Evolutionary conservation across 805 yeast species (phyloP).

Genomic region (Monosporozyma servazzii): DNA sequence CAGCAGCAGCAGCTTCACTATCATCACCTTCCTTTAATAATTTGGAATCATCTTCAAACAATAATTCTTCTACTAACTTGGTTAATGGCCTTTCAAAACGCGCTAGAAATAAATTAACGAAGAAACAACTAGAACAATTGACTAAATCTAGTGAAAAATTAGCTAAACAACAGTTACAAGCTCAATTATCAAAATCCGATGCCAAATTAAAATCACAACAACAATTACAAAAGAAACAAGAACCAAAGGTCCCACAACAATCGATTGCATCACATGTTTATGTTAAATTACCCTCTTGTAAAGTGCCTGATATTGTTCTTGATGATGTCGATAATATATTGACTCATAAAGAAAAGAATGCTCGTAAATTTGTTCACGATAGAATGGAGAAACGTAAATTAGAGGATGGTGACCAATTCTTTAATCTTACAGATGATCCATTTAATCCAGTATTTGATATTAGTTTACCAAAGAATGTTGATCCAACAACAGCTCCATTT

Average conservation of each 20-base stretch:
- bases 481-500: conserved; percentile 62
- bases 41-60: conserved; percentile 14
- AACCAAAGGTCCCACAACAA: conserved; percentile 12
- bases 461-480: conserved; percentile 44
- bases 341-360: conserved; percentile 65
- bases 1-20: conserved; percentile 1
- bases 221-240: conserved; percentile 14
- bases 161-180: conserved; percentile 10
- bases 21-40: conserved; percentile 9
- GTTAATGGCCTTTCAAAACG: not conserved
- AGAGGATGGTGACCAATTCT: conserved; percentile 62
- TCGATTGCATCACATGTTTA: conserved; percentile 50
- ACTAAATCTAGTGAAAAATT: too few relatives aligned
- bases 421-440: conserved; percentile 81
- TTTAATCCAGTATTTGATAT: conserved; percentile 72
- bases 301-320: conserved; percentile 86
- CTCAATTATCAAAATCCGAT: conserved; percentile 6
- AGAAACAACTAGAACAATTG: conserved; percentile 14
- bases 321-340: conserved; percentile 71
- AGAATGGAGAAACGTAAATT: conserved; percentile 63
- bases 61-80: not conserved
- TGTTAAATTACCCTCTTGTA: conserved; percentile 79
- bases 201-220: conserved; percentile 3
- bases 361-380: conserved; percentile 77
- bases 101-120: conserved; percentile 11